Evolutionary conservation across 768 basidiomycete species (phyloP), one percentile per base, ranked within the genome.

Genomic region (Kwoniella sp.): DNA sequence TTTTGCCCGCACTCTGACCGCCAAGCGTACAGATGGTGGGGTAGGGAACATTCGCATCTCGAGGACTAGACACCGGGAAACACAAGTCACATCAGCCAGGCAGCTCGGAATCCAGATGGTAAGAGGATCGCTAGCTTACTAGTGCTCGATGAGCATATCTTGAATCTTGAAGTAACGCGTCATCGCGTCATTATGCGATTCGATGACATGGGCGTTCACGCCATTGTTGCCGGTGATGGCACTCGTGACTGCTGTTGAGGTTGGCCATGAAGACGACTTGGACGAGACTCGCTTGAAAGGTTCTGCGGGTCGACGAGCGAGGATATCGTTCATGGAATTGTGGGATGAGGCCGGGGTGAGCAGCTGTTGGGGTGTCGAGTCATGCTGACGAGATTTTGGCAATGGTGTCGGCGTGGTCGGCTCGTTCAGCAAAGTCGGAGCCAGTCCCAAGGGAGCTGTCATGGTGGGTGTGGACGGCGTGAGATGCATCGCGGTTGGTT

Each of bases 1-100:
- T 71, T 51, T 73, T 73, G 25, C 69, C 71, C 1, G 62, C 61
- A 37, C 61, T 68, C 31, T 73, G 72, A 2, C 28, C 69, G 17
- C 72, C 72, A 7, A 73, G 37, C 1, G 53, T 55, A 41, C 66
- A 70, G 17, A 69, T 34, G 41, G 61, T 20, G 53, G 51, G 26
- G 28, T 41, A 25, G 47, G 57, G 37, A 4, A 65, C 29, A 1
- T 59, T 41, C 11, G 58, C 34, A 15, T 65, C 57, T 31, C 41
- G 30, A 0, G 63, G 63, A 29, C 63, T 65, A 13, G 4, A 25
- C 1, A 58, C 9, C n/a, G n/a, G n/a, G n/a, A n/a, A n/a, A n/a
- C n/a, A n/a, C n/a, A n/a, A n/a, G n/a, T n/a, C 37, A 26, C 38
- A 41, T 62, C 31, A 52, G 50, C 23, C 28, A 9, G 15, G 11